Base-by-base conservation (phyloP, 805 yeast genomes). In the Kodamaea laetipori region DNA sequence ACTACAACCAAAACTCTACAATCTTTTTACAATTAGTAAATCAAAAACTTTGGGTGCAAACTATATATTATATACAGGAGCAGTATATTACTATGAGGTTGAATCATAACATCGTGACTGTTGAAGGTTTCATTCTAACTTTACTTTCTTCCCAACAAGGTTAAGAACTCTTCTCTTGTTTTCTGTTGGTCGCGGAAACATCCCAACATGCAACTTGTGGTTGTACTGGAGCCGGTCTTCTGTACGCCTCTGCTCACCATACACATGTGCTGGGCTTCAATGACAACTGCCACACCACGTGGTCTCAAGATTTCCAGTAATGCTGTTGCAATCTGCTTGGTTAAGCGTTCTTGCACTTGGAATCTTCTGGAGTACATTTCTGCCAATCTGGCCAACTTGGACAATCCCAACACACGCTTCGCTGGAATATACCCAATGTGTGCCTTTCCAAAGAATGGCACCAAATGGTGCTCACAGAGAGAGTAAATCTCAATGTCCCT, bases 161-260 rank as follows among this genome's bases (percentile, higher is more conserved):
- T 84, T 60, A 94, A 76, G 57, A 94, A 94, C 67, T 94, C 99
- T 60, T 94, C 99, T 60, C 99, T 81, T 2, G 99, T 94, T 73
- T 88, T 89, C 64, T 90, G 97, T 33, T 89, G 89, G 44, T 83
- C 86, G 58, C 97, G 78, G 74, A 94, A 94, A 53, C 96, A 86
- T 7, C 99, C 99, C 55, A 94, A 76, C 97, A 94, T 92, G 61
- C 98, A 92, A 57, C 96, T 87, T 13, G 99, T 94, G 25, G 90
- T 82, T 2, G 99, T 94, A 13, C 86, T 78, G 13, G 96, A 86
- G 1, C 98, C 97, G 0, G 96, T 81, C 66, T 94, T 94, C 65
- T 94, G 97, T 19, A 94, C 88, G 44, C 99, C 99, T 61, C 99
- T 80, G 63, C 95, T 88, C 19, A 92, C 98, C 99, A 94, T 94